These are phyloP conservation scores for Blepharisma japonicum DNA, from an alignment of 73 alveolate species.

Conservation along the genomic window DNA sequence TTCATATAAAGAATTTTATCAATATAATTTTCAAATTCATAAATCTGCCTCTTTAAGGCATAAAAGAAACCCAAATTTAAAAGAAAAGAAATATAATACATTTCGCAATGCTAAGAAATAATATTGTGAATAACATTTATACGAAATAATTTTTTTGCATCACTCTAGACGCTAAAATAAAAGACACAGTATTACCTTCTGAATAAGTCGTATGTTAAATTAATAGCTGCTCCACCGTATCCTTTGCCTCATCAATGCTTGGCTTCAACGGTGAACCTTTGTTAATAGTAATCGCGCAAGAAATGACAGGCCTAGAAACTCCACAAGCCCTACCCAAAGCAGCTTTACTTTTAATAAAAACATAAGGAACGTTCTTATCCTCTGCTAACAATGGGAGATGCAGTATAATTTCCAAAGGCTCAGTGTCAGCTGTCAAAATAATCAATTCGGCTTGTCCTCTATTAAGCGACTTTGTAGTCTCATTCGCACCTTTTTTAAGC, in stretches of 20 bases:
- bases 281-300: constrained; percentile 49
- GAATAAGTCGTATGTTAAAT: not conserved
- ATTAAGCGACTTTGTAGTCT: constrained; percentile 95
- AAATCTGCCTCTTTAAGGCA: no score
- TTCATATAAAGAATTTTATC: no score
- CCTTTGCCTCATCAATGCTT: constrained; percentile 27
- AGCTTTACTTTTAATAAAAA: constrained; percentile 94
- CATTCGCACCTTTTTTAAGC: constrained; percentile 98
- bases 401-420: constrained; percentile 99
- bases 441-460: constrained; percentile 98
- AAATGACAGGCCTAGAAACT: constrained; percentile 93
- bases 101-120: no score
- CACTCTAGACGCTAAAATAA: no score
- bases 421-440: constrained; percentile 99
- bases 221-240: constrained; percentile 29
- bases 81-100: no score
- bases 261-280: constrained; percentile 24
- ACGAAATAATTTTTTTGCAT: no score
- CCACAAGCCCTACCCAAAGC: constrained; percentile 99
- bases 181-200: no score
- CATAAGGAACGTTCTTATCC: constrained; percentile 98
- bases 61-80: no score
- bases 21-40: no score
- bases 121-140: no score
- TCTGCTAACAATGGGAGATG: constrained; percentile 97